Conservation (phyloP, 768 basidiomycete genomes). For the Stropharia rugosoannulata region DNA sequence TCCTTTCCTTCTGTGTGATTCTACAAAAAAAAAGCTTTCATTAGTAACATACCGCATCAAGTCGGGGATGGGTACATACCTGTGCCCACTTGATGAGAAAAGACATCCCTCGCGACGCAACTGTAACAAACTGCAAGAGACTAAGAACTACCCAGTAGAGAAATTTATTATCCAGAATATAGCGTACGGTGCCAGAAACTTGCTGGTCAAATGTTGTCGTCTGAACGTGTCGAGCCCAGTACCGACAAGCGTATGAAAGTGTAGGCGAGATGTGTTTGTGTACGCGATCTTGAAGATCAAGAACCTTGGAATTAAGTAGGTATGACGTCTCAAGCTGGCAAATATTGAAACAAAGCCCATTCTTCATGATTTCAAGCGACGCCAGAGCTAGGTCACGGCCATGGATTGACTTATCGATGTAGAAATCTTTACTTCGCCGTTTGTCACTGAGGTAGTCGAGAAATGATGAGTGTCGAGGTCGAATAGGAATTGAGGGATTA, state of each 20-base stretch:
- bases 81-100: background rate
- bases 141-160: slow-evolving; percentile 28
- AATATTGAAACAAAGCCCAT: slow-evolving; percentile 26
- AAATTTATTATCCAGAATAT: slow-evolving; percentile 15
- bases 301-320: slow-evolving; percentile 20
- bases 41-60: background rate
- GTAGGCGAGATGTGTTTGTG: slow-evolving; percentile 16
- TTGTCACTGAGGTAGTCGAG: slow-evolving; percentile 28
- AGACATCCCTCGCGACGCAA: background rate
- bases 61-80: background rate
- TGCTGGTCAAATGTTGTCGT: background rate
- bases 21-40: background rate
- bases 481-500: slow-evolving; percentile 2
- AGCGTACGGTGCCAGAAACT: slow-evolving; percentile 2
- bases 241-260: slow-evolving; percentile 22
- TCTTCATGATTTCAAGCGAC: slow-evolving; percentile 21
- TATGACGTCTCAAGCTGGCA: slow-evolving; percentile 26
- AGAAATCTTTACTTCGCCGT: slow-evolving; percentile 21
- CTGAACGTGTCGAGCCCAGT: slow-evolving; percentile 21
- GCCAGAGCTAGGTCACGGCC: slow-evolving; percentile 4
- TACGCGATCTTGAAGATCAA: slow-evolving; percentile 12
- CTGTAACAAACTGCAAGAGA: slow-evolving; percentile 7
- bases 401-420: slow-evolving; percentile 10
- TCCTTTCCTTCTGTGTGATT: background rate
- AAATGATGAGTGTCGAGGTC: slow-evolving; percentile 24